A percentile compares a stretch with the other conserved stretches of the same genome.
phyloP scores from a whole-genome alignment of 352 stramenopile genomes.

The Phytophthora aleatoria region DNA sequence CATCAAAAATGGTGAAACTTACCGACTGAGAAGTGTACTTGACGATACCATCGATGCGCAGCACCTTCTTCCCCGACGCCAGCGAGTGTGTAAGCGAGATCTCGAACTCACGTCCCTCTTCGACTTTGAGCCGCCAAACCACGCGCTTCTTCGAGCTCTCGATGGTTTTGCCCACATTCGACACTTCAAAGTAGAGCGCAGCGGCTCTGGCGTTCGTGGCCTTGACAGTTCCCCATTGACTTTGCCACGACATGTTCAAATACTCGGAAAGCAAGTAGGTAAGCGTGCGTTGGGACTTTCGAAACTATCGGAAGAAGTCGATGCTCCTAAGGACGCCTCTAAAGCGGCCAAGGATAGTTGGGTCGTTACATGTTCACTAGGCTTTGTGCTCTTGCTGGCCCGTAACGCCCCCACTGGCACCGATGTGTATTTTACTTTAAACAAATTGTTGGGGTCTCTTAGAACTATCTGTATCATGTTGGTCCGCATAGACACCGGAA shows the following conservation, averaged over 20 bases:
- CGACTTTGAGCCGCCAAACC: slow-evolving; percentile 82
- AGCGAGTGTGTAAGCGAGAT: slow-evolving; percentile 86
- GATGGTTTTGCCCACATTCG: slow-evolving; percentile 85
- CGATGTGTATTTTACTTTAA: slow-evolving; percentile 15
- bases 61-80: slow-evolving; percentile 80
- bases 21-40: slow-evolving; percentile 80
- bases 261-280: not conserved
- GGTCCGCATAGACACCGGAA: slow-evolving; percentile 71
- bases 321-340: not conserved
- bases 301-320: slow-evolving; percentile 16
- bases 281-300: slow-evolving; percentile 12
- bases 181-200: slow-evolving; percentile 79
- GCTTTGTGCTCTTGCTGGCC: not conserved
- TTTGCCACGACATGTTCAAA: slow-evolving; percentile 65
- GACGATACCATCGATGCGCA: slow-evolving; percentile 81
- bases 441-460: not conserved
- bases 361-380: slow-evolving; percentile 4
- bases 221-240: slow-evolving; percentile 73
- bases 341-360: slow-evolving; percentile 9
- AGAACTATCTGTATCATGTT: slow-evolving; percentile 36
- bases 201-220: slow-evolving; percentile 69
- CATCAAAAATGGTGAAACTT: slow-evolving; percentile 8
- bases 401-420: not conserved
- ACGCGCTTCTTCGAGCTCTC: slow-evolving; percentile 87
- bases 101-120: slow-evolving; percentile 82